Conservation (phyloP, 306 rosid species). For the Cucurbita pepo region DNA sequence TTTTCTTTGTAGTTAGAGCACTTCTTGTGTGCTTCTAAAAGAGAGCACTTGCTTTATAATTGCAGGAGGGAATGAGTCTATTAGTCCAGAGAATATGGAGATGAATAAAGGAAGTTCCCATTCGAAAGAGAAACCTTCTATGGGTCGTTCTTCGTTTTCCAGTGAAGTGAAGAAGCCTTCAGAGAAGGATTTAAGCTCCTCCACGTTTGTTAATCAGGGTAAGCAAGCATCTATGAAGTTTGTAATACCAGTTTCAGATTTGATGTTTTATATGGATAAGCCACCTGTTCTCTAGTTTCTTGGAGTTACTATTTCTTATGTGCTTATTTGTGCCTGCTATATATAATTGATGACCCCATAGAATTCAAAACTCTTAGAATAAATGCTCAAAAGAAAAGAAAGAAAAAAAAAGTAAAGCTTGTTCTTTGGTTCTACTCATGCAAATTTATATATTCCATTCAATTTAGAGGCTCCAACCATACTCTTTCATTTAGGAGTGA, state of each 20-base stretch:
- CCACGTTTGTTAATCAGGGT: slow-evolving; percentile 67
- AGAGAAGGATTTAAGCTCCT: slow-evolving; percentile 32
- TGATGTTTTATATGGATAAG: background rate
- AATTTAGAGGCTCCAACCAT: background rate
- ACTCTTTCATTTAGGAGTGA: background rate
- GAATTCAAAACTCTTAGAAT: background rate
- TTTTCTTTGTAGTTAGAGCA: background rate
- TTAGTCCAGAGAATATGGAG: slow-evolving; percentile 38
- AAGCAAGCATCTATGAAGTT: background rate
- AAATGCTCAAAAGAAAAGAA: background rate
- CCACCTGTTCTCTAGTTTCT: background rate
- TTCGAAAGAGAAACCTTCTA: slow-evolving; percentile 34
- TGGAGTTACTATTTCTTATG: background rate
- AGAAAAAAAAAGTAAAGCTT: background rate
- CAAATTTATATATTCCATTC: background rate
- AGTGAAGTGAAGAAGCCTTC: slow-evolving; percentile 33
- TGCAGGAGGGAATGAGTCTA: slow-evolving; percentile 23
- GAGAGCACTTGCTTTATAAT: background rate
- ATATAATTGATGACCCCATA: background rate
- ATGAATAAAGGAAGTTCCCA: slow-evolving; percentile 31
- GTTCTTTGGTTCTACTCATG: background rate
- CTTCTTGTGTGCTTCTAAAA: background rate
- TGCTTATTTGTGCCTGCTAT: background rate
- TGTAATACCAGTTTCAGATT: background rate
- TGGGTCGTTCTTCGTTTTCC: slow-evolving; percentile 31